Evolutionary conservation across 352 stramenopile species (phyloP), one percentile per base, ranked within the genome.

Genomic region (Phytophthora quininea): DNA sequence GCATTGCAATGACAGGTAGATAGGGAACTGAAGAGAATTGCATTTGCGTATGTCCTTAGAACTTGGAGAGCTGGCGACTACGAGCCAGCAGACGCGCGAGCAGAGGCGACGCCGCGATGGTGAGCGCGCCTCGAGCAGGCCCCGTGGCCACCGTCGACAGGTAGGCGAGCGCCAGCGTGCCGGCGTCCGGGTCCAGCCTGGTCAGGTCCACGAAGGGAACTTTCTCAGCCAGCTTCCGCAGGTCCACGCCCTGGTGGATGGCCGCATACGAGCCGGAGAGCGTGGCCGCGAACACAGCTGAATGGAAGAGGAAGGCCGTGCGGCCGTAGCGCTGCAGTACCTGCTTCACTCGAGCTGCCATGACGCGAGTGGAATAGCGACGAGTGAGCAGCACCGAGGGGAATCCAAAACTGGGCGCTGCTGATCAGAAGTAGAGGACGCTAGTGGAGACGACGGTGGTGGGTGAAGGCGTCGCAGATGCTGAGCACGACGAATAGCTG

Each of bases 271-370:
- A 87, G 46, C 85, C 92, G 1, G 84, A 86, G 67, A 99, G 97
- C 67, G 98, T 98, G 15, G 96, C 91, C 6, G 89, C 92, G 81
- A 99, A 99, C 45, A 96, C 67, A 63, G 94, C 97, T 19, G 96
- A 88, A 54, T 98, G 72, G 53, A 97, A 91, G 85, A 99, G 91
- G 42, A 99, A 74, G 32, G 91, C 74, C 56, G 98, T 88, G 75
- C 98, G 98, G 11, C 97, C 88, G 82, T 99, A 99, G 66, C 98
- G 93, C 70, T 96, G 82, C 27, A 92, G 76, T 62, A 96, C 88
- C 60, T 96, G 76, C 71, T 93, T 81, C 14, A 91, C 56, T 32
- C 77, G 80, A 52, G 52, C 78, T 61, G 74, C 92, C 89, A 82
- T 97, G 38, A 46, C 14, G 3, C 3, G 38, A 46, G 4, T 46